Evolutionary conservation across 352 stramenopile genomes (phyloP), one percentile per base, ranked within the genome.

Genomic region (Phytophthora macrochlamydospora): DNA sequence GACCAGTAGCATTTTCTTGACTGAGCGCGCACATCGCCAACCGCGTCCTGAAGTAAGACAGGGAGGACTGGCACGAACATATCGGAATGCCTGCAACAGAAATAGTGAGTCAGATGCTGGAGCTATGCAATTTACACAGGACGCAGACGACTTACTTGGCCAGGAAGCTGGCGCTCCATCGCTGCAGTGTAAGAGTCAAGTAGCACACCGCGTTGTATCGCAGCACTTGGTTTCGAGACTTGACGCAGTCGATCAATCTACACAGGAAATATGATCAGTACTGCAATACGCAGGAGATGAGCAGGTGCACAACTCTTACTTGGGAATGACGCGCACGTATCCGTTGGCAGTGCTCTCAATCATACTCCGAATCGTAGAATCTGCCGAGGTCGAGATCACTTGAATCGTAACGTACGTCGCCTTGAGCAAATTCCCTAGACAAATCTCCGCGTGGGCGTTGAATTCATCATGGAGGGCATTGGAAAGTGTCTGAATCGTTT

Each of bases 351-450:
- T 93, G 66, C 84, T 92, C 49, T 88, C 69, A 33, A 95, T 85
- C n/a, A 95, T 85, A 2, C 68, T 79, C 52, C 81, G 83, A 53
- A 95, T 87, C 2, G 75, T 92, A 13, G 79, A 69, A 52, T 94
- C 81, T 3, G 88, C 87, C 42, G 88, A 62, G 5, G 84, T 93
- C 24, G 88, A 93, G 32, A 95, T 89, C 31, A 95, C 80, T 59
- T 91, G 81, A 18, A 95, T 95, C 29, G 86, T 95, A n/a, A 95
- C 85, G 51, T 89, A 93, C n/a, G 86, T 93, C 12, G 83, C 81
- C 59, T 95, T 95, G 31, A 95, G 59, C n/a, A 94, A 43, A 50
- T 80, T 87, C 1, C 62, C 76, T 32, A 93, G 73, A 64, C 75
- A 93, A 49, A 78, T 76, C 32, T 95, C 88, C n/a, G 85, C 88